Percentiles rank a stretch among this genome's conserved stretches.
Evolutionary conservation across 139 green algal genomes (phyloP).

Genomic region (Haematococcus lacustris): DNA sequence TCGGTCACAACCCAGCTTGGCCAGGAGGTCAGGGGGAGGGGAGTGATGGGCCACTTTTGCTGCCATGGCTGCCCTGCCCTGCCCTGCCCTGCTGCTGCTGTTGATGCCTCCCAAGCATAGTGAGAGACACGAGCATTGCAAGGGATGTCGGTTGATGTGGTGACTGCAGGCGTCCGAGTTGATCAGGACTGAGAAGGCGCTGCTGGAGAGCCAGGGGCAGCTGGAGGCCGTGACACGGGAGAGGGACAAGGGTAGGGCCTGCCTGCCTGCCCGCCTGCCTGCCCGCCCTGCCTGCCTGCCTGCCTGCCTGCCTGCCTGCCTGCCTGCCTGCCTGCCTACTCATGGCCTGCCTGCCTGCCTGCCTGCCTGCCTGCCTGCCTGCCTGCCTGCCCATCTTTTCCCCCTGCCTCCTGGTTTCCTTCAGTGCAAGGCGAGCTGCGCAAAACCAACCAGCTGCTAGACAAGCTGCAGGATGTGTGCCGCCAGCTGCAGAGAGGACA

Average conservation of each 20-base stretch:
- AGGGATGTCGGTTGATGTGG: not conserved
- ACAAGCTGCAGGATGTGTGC: constrained; percentile 34
- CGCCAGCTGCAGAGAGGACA: constrained; percentile 34
- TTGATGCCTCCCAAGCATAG: not conserved
- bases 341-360: too few relatives aligned
- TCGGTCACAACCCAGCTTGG: not conserved
- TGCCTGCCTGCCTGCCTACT: not conserved
- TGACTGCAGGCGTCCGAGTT: constrained; percentile 16
- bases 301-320: too few relatives aligned
- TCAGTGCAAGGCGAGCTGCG: constrained; percentile 26
- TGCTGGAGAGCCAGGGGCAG: constrained; percentile 21
- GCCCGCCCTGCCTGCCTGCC: not conserved
- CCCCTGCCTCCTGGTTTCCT: not conserved
- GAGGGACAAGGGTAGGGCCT: constrained; percentile 22
- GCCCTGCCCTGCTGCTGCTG: not conserved
- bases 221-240: constrained; percentile 19
- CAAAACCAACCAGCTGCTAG: constrained; percentile 20
- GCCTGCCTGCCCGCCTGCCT: too few relatives aligned
- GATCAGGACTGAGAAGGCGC: constrained; percentile 21
- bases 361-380: too few relatives aligned
- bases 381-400: not conserved
- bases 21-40: not conserved
- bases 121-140: not conserved
- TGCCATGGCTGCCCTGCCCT: not conserved
- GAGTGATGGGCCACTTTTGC: not conserved